These are phyloP conservation scores for Penicillium italicum DNA, from an alignment of 2,329 filamentous ascomycete species.

Conservation along the genomic window DNA sequence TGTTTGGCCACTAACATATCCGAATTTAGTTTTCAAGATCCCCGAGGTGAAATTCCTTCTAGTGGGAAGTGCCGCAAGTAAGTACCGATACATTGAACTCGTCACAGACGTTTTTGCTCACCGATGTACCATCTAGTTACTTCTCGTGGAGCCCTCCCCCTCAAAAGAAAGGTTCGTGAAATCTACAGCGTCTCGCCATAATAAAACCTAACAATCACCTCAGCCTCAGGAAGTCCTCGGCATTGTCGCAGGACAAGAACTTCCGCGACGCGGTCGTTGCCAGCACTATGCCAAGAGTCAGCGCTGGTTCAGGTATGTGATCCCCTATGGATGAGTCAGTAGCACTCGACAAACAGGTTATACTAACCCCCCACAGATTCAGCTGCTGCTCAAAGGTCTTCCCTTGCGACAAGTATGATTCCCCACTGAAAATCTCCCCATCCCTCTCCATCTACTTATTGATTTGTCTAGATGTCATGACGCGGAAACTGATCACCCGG, in stretches of 20 bases:
- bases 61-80: slow-evolving; percentile 57
- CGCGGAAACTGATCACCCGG: slow-evolving; percentile 63
- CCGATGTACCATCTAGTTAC: slow-evolving; percentile 20
- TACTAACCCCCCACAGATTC: slow-evolving; percentile 42
- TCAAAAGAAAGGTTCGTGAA: slow-evolving; percentile 38
- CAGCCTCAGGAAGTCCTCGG: slow-evolving; percentile 52
- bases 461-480: slow-evolving; percentile 64
- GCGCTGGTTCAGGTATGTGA: slow-evolving; percentile 53
- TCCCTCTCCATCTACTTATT: neutral
- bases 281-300: slow-evolving; percentile 54
- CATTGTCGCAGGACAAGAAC: slow-evolving; percentile 53
- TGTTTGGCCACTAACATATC: neutral
- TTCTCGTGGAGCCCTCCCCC: slow-evolving; percentile 28
- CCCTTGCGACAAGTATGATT: slow-evolving; percentile 52
- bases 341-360: neutral
- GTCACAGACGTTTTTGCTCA: slow-evolving; percentile 1
- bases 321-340: neutral
- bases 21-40: slow-evolving; percentile 60
- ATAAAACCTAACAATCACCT: neutral
- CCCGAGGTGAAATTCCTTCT: slow-evolving; percentile 74
- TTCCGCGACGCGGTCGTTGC: slow-evolving; percentile 53
- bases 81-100: slow-evolving; percentile 14
- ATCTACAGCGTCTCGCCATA: neutral
- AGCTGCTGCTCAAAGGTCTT: slow-evolving; percentile 57
- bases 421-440: neutral